phyloP scores from a whole-genome alignment of 2,329 filamentous ascomycete genomes.

The Colletotrichum lentis region DNA sequence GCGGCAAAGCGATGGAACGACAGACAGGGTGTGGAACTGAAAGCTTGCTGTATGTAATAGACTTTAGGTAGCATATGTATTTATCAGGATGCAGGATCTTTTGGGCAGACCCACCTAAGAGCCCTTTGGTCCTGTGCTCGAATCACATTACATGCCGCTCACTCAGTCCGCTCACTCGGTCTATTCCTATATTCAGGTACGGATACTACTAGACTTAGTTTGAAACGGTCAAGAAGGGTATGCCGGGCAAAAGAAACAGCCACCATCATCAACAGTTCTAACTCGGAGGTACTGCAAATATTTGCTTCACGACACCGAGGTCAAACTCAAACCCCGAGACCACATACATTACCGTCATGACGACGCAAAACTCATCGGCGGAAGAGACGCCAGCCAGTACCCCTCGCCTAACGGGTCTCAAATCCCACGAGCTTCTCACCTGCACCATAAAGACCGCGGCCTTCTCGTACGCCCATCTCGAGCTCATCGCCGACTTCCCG shows the following conservation, averaged over 20 bases:
- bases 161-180: background rate
- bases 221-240: no score
- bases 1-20: background rate
- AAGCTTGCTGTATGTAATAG: background rate
- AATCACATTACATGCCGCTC: conserved; percentile 31
- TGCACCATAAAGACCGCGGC: conserved; percentile 61
- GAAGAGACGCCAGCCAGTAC: conserved; percentile 10
- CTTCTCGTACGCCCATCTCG: conserved; percentile 66
- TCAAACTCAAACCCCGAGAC: background rate
- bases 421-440: conserved; percentile 60
- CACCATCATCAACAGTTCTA: background rate
- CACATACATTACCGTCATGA: conserved; percentile 12
- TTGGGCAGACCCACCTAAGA: conserved; percentile 1
- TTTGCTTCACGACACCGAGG: background rate
- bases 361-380: conserved; percentile 22
- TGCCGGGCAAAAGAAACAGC: background rate
- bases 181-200: no score
- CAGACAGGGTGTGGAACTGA: background rate
- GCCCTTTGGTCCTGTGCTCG: conserved; percentile 19
- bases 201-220: background rate
- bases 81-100: background rate
- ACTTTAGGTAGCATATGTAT: conserved; percentile 9
- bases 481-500: conserved; percentile 50
- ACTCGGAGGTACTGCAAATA: background rate
- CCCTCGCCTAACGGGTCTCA: conserved; percentile 18